Evolutionary conservation across 176 grass and related monocot genomes (phyloP).

Genomic region (Hsuehochloa calcarea): DNA sequence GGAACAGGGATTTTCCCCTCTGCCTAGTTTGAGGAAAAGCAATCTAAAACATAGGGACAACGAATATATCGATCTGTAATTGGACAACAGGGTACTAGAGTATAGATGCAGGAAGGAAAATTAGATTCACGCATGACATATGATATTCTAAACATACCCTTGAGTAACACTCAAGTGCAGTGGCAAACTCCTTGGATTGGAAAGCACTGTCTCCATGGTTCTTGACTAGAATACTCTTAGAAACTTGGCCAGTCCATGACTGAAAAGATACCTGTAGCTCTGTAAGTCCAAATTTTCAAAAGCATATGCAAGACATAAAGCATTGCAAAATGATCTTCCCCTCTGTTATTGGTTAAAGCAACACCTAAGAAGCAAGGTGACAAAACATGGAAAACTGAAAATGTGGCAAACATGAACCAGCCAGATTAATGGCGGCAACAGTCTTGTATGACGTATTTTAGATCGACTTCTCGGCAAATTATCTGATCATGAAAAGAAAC

Average conservation of each 20-base stretch:
- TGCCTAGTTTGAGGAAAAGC: not conserved
- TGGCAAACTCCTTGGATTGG: constrained; percentile 65
- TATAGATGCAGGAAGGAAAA: not conserved
- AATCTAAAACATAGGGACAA: not conserved
- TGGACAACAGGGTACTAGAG: not conserved
- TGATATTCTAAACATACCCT: constrained; percentile 49
- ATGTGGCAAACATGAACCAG: constrained; percentile 1
- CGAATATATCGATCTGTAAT: not conserved
- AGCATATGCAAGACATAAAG: constrained; percentile 16
- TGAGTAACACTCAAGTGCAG: constrained; percentile 62
- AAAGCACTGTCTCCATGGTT: constrained; percentile 75
- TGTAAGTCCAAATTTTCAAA: constrained; percentile 31
- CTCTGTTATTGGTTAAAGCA: not conserved
- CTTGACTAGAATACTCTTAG: constrained; percentile 62
- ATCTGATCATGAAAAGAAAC: not conserved
- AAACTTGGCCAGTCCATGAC: constrained; percentile 73
- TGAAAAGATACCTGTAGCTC: constrained; percentile 61
- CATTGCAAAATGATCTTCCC: not conserved
- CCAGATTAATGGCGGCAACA: not conserved
- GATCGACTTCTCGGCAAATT: not conserved
- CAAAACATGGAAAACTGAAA: not conserved
- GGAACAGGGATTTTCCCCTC: not conserved
- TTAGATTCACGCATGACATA: not conserved
- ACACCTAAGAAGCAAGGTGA: not conserved
- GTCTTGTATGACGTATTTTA: not conserved